Evolutionary conservation across 352 stramenopile genomes (phyloP), one percentile per base, ranked within the genome.

Genomic region (Peronospora tabacina): DNA sequence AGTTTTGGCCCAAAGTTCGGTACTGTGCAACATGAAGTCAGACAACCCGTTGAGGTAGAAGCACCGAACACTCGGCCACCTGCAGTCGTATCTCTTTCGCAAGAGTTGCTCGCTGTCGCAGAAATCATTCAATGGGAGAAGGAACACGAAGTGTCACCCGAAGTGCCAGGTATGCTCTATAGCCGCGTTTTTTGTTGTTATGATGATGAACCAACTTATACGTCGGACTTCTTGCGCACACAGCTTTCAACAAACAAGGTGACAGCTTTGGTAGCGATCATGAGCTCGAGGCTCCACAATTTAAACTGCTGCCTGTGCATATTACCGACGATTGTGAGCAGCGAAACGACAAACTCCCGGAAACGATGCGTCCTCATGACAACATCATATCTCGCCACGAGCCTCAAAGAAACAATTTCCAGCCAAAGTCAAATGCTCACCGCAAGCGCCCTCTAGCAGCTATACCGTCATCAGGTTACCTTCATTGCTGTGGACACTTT

Each of bases 61-160:
- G 15, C 44, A 19, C 6, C 11, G 0, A 46, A 46, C 6, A 26
- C 28, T 55, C 12, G 11, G 16, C 28, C 24, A 49, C 22, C n/a
- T 36, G 26, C 26, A 45, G 13, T n/a, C 15, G 10, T 19, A 34
- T 66, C 36, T 3, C 52, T 77, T 17, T 66, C 60, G 12, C 61
- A 72, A 52, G 70, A 81, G 16, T 24, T 78, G 2, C 57, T 56
- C 20, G 64, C 63, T 24, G 70, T 61, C 2, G 66, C 66, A 24
- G 63, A 76, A 50, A 63, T 78, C 12, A 60, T 72, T 50, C 58
- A 63, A 39, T 78, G 69, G 64, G 70, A 76, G 45, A 51, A 63
- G 15, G 49, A 79, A 20, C 61, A 76, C 42, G 48, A 69, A 60
- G 9, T 41, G 48, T 33, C 26, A 19, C 12, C 30, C 13, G 48